Evolutionary conservation across 2,329 filamentous ascomycete genomes (phyloP), one percentile per base, ranked within the genome.

Genomic region (Aureobasidium zeae): DNA sequence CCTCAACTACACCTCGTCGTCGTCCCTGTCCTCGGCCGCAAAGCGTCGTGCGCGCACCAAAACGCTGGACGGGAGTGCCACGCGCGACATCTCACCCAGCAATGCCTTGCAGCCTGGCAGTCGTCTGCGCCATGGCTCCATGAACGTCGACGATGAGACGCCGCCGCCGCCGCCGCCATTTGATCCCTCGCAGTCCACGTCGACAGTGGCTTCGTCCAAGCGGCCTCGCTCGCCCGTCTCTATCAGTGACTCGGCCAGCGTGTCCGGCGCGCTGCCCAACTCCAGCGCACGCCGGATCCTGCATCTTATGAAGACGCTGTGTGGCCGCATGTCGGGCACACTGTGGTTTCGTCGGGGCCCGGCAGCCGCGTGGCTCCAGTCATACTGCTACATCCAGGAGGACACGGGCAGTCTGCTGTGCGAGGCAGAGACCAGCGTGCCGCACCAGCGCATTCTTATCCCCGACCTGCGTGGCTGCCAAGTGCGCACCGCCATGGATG

Each of bases 331-430:
- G 84, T 79, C 79, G 54, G 85, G 85, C 45, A 78, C 81, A 52
- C 70, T 87, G 21, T 80, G 85, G 50, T 89, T 85, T 57, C 77
- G 82, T 53, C 70, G 70, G 31, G 76, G 77, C 26, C 68, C 71
- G 11, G 67, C 68, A 17, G 76, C 72, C 12, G 68, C 72, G 1
- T 91, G 85, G 85, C 71, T 73, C 46, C 63, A 70, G 24, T 83
- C 83, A n/a, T 75, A 81, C 49, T 83, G 81, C 57, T 86, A 80
- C 56, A 85, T 91, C 49, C 81, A 88, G 49, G 81, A 86, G 47
- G 80, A 85, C 34, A 76, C 74, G 47, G 84, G 83, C 2, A 79
- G 77, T 52, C 64, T 91, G 49, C 79, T 88, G 67, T 83, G 83
- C 55, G 81, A 87, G 59, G 74, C 79, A 2, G 79, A 79, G 46